Base-by-base conservation (phyloP, 2,329 filamentous ascomycete species). In the Nigrograna mackinnonii region DNA sequence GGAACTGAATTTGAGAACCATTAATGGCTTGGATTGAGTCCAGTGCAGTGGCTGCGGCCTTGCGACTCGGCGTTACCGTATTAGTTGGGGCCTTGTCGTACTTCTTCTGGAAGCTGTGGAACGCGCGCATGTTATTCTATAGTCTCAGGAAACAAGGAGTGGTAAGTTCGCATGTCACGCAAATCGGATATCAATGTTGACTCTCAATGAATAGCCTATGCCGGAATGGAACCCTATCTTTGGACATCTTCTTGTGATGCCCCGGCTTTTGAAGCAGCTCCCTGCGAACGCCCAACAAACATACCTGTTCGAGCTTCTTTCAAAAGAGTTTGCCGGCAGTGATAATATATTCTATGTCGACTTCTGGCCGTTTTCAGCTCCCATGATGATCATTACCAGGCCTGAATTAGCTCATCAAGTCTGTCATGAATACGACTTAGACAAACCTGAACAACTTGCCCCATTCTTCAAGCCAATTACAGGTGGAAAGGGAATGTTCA, bases 171-270 rank as follows among this genome's bases (percentile, higher is more conserved):
- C 9, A 9, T 28, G 24, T 28, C 24, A 9, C n/a, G 24, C 24
- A 28, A n/a, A n/a, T n/a, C n/a, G n/a, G n/a, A n/a, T n/a, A n/a
- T n/a, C 24, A n/a, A 28, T 28, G 24, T 28, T 28, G 9, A 9
- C 24, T n/a, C 24, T n/a, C 24, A 28, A 28, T 28, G 24, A 12
- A 33, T 17, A 26, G 50, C 52, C 49, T 4, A 45, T 55, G 35
- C 52, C 49, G 1, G 12, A 22, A 35, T 55, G 52, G 52, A 28
- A 44, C 22, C 42, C 42, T 18, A 44, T 36, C 20, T 13, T 28
- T 12, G 49, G 52, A 13, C 51, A 53, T 18, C 30, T 55, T 1
- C 31, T 13, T 17, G 18, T 37, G 3, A 31, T 55, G 0, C 38
- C 39, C 18, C 19, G 11, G 6, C 18, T 43, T 3, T 35, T 48